These are phyloP conservation scores for Phialophora expanda DNA, from an alignment of 2,329 filamentous ascomycete genomes.

Conservation along the genomic window DNA sequence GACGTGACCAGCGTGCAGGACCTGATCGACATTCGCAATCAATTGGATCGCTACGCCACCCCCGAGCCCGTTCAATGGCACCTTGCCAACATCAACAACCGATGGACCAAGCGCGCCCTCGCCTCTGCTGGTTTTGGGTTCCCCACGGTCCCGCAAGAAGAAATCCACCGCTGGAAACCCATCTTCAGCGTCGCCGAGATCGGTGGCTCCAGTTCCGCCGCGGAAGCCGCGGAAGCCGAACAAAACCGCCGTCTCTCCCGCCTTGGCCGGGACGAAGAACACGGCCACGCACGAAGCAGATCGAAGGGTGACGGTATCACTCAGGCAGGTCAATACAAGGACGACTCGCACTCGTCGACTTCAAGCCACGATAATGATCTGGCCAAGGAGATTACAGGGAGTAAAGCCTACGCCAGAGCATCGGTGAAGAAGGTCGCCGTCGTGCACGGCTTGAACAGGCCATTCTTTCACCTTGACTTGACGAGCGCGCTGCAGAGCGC, in stretches of 20 bases:
- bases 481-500: slow-evolving; percentile 88
- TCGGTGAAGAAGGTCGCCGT: slow-evolving; percentile 58
- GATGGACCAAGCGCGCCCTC: slow-evolving; percentile 91
- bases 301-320: slow-evolving; percentile 18
- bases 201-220: slow-evolving; percentile 72
- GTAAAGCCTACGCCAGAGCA: slow-evolving; percentile 51
- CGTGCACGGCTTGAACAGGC: slow-evolving; percentile 84
- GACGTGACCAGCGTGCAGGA: slow-evolving; percentile 92
- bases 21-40: slow-evolving; percentile 91
- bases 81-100: slow-evolving; percentile 89
- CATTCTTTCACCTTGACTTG: slow-evolving; percentile 92
- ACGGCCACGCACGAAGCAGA: slow-evolving; percentile 31
- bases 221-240: slow-evolving; percentile 68
- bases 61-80: slow-evolving; percentile 92
- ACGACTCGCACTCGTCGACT: slow-evolving; percentile 41
- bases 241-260: slow-evolving; percentile 54
- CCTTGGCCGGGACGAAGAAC: slow-evolving; percentile 41
- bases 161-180: slow-evolving; percentile 80
- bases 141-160: slow-evolving; percentile 62
- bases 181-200: slow-evolving; percentile 93
- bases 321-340: slow-evolving; percentile 7
- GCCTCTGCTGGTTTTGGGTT: slow-evolving; percentile 87
- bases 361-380: slow-evolving; percentile 47
- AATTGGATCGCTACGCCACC: slow-evolving; percentile 81
- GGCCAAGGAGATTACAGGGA: slow-evolving; percentile 54